Evolutionary conservation across 768 basidiomycete genomes (phyloP), one percentile per base, ranked within the genome.

Genomic region (Cystobasidium onofrii): DNA sequence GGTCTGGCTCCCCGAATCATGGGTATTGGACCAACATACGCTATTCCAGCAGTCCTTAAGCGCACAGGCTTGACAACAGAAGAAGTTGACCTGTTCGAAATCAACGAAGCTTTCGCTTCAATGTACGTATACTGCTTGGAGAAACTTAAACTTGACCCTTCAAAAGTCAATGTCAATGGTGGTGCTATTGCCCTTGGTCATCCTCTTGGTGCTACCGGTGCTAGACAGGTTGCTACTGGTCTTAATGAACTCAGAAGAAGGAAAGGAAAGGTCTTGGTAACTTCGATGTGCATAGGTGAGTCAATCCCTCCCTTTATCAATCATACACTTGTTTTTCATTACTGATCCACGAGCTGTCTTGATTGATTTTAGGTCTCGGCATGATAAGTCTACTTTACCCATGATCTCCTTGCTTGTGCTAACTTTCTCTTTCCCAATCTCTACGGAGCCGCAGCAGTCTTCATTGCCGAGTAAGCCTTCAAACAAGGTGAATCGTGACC

Each of bases 71-170:
- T 94, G 61, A 80, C 82, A 52, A 83, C 84, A 74, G 82, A 86
- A 57, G 92, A 94, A 77, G 83, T 95, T 76, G 92, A 95, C 82
- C 90, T 94, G 80, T 93, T 83, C 82, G 90, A 93, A 89, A 89
- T 95, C 80, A 95, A 95, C 78, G 92, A 94, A 78, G 92, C 91
- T 0, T 93, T 94, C 77, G 90, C 91, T 12, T 90, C 89, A 31
- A 78, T 77, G 77, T 71, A 86, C 73, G 85, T 89, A 0, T 91
- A 94, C 79, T 86, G 85, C 63, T 81, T 90, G 41, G 87, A 87
- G 76, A 80, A 85, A 73, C 86, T 93, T 20, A 84, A 84, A 15
- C 83, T 94, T 29, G 83, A 86, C 74, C 81, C 80, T n/a, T 83
- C 84, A 64, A 86, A 89, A 84, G 87, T 91, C 23, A 93, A 93